A percentile compares a stretch with the other conserved stretches of the same genome.
Evolutionary conservation across 257 asterid species (phyloP).

Genomic region (Lithospermum erythrorhizon): DNA sequence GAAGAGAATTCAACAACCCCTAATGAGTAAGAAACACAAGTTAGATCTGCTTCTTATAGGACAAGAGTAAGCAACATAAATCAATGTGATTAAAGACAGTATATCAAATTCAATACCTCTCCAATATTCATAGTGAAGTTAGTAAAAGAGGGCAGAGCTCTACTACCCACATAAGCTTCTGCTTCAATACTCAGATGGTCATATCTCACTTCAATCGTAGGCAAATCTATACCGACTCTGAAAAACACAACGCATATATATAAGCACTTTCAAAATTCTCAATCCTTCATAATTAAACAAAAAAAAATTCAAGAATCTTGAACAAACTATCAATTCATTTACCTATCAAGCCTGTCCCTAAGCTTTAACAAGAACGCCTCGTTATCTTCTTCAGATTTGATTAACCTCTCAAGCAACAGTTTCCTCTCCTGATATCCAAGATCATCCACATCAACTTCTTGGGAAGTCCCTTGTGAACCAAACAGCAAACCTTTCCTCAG

Average conservation of each 20-base stretch:
- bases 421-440: constrained; percentile 39
- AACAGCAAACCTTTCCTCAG: constrained; percentile 46
- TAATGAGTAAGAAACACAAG: background rate
- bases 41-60: background rate
- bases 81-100: background rate
- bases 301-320: no score
- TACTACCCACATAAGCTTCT: constrained; percentile 14
- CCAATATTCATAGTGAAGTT: constrained; percentile 8
- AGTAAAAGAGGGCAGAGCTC: constrained; percentile 12
- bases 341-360: constrained; percentile 21
- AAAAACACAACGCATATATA: background rate
- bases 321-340: background rate
- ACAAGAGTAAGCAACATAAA: background rate
- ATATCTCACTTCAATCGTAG: constrained; percentile 17
- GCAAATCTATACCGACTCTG: constrained; percentile 20
- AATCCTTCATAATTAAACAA: background rate
- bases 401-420: constrained; percentile 16
- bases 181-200: constrained; percentile 14
- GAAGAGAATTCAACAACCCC: constrained; percentile 19
- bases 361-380: constrained; percentile 20
- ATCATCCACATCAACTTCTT: constrained; percentile 32
- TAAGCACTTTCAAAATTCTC: background rate
- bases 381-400: constrained; percentile 16
- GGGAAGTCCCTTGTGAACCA: constrained; percentile 35
- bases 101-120: constrained; percentile 6